Percentiles rank a stretch among this genome's conserved stretches.
These are phyloP conservation scores for Fusarium euwallaceae DNA, from an alignment of 2,329 filamentous ascomycete genomes.

Conservation along the genomic window DNA sequence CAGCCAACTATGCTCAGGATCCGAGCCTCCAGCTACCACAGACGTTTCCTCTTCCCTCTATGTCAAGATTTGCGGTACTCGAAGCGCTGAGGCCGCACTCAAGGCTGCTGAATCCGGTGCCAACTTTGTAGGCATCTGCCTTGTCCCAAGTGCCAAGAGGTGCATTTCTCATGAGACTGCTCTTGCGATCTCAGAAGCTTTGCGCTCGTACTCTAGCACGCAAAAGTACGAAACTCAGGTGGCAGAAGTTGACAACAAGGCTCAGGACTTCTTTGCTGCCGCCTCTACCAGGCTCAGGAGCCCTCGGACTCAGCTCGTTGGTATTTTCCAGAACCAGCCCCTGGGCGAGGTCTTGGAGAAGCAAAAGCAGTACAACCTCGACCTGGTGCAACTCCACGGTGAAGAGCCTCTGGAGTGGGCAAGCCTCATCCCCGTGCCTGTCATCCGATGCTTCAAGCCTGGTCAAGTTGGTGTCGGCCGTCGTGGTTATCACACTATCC, in stretches of 20 bases:
- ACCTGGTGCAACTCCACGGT: constrained; percentile 94
- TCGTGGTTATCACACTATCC: constrained; percentile 85
- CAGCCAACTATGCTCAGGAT: constrained; percentile 79
- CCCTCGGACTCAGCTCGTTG: constrained; percentile 82
- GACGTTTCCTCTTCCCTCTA: constrained; percentile 65
- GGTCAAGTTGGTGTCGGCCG: constrained; percentile 77
- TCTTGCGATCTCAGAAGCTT: constrained; percentile 80
- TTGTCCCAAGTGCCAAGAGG: constrained; percentile 85
- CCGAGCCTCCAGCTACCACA: constrained; percentile 52
- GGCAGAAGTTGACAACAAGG: constrained; percentile 48
- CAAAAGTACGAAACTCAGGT: constrained; percentile 50
- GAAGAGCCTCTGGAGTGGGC: constrained; percentile 95
- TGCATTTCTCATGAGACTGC: constrained; percentile 85
- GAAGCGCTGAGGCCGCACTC: constrained; percentile 82
- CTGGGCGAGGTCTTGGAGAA: constrained; percentile 84
- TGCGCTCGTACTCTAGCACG: constrained; percentile 75
- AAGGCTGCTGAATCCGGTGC: constrained; percentile 88
- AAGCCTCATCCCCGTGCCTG: constrained; percentile 87
- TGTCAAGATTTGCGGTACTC: constrained; percentile 96
- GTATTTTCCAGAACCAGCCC: constrained; percentile 94
- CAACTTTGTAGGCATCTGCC: constrained; percentile 92
- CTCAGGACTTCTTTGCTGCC: constrained; percentile 79
- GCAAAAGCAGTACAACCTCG: constrained; percentile 81
- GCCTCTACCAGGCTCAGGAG: constrained; percentile 62
- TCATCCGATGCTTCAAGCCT: constrained; percentile 87